Conservation (phyloP, 1,284 basidiomycete genomes). For the Coniferiporia weirii region DNA sequence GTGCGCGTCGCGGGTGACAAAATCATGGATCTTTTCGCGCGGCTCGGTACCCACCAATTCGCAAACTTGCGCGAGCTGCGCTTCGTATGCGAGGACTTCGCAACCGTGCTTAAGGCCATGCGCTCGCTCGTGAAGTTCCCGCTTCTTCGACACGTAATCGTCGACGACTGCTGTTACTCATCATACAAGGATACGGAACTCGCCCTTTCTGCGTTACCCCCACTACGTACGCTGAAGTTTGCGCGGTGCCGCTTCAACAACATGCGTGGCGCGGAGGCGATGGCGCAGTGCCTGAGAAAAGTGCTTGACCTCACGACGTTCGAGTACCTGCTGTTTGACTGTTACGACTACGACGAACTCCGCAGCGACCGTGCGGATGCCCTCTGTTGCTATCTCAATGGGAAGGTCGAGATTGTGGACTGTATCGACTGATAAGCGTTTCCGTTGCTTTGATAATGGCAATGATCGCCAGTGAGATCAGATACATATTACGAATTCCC, state of each 20-base stretch:
- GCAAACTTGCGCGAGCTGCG: conserved; percentile 1
- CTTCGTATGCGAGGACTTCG: conserved; percentile 9
- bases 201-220: neutral
- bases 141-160: neutral
- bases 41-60: conserved; percentile 7
- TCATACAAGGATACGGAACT: neutral
- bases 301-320: conserved; percentile 2
- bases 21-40: conserved; percentile 5
- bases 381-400: neutral
- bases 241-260: conserved; percentile 8
- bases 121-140: conserved; percentile 7
- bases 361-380: neutral
- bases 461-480: neutral
- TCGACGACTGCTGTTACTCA: conserved; percentile 13
- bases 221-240: conserved; percentile 4
- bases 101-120: neutral
- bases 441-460: neutral
- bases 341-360: conserved; percentile 5
- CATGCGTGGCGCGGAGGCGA: conserved; percentile 3
- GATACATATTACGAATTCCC: neutral
- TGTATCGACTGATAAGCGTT: neutral
- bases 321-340: conserved; percentile 2
- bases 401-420: conserved; percentile 7
- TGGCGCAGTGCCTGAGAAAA: neutral
- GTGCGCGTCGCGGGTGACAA: conserved; percentile 5